Evolutionary conservation across 148 eudicot genomes (phyloP), one percentile per base, ranked within the genome.

Genomic region (Camellia lanceoleosa): DNA sequence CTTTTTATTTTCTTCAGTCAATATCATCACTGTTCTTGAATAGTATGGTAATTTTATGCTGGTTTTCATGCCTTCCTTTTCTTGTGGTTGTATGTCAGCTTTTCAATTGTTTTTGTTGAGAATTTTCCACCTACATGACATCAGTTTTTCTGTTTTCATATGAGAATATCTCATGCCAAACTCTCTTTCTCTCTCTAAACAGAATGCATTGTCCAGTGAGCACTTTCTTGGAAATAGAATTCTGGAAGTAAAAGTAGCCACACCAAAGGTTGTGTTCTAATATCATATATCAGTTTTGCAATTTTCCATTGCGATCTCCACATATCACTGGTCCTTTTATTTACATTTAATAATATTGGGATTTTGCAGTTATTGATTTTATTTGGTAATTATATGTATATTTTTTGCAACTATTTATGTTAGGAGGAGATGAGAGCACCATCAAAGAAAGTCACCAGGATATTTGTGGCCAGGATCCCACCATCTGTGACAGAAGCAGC

Each of bases 381-480:
- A 7, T 64, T 19, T 64, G 68, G 23, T 64, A 23, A 64, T 69
- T 30, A 51, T 78, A n/a, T 56, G 64, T 7, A 19, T 54, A n/a
- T 42, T 66, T 71, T 52, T 56, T 12, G 63, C 2, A n/a, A 71
- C n/a, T 18, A 4, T 14, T 70, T 61, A 18, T 59, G 74, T 47
- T 70, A 79, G 76, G 82, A 73, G 88, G 97, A 96, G 87, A 89
- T 90, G 94, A 85, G 90, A 78, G 80, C 93, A 74, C 86, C 97
- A n/a, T 62, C 97, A 13, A 93, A 89, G 84, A 96, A 96, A 85
- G 91, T 87, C 68, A 96, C 97, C 46, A 90, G 97, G 87, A 96
- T 96, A 75, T 96, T 96, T 91, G 98, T 96, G 42, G 99, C 99
- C 44, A 88, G 98, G 84, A 92, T 96, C 51, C 87, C 97, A 5